phyloP scores from a whole-genome alignment of 1,139 yeast species.

The Suhomyces bolitotheri region DNA sequence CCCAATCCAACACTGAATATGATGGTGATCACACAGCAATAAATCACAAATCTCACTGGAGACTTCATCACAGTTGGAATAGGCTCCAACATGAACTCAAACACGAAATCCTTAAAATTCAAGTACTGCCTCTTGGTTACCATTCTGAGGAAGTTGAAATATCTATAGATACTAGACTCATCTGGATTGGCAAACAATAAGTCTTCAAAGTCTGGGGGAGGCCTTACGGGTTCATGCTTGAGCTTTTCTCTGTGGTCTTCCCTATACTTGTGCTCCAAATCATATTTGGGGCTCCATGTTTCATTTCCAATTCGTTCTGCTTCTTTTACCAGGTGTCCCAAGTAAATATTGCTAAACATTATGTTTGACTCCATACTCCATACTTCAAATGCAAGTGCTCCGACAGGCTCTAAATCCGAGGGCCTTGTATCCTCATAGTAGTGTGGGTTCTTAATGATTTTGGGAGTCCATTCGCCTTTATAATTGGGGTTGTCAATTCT shows the following conservation, averaged over 20 bases:
- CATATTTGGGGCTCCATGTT: conserved; percentile 65
- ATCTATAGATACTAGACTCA: conserved; percentile 21
- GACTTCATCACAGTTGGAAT: conserved; percentile 37
- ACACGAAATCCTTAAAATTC: conserved; percentile 33
- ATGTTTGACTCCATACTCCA: conserved; percentile 84
- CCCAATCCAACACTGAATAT: conserved; percentile 45
- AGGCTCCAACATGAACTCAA: conserved; percentile 45
- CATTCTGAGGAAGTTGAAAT: conserved; percentile 24
- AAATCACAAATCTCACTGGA: conserved; percentile 52
- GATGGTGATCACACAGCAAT: conserved; percentile 42
- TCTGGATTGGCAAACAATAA: conserved; percentile 25
- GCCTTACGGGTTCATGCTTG: conserved; percentile 35
- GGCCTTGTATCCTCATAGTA: conserved; percentile 63
- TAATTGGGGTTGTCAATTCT: conserved; percentile 69
- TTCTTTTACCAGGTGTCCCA: conserved; percentile 79
- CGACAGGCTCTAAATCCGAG: conserved; percentile 58
- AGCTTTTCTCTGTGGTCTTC: conserved; percentile 31
- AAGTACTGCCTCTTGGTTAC: conserved; percentile 24
- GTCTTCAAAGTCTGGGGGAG: conserved; percentile 45
- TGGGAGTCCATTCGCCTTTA: conserved; percentile 79
- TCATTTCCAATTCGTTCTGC: conserved; percentile 81
- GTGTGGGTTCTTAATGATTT: conserved; percentile 64
- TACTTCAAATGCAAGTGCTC: conserved; percentile 84
- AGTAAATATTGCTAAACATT: conserved; percentile 77
- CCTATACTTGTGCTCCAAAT: conserved; percentile 49